Base-by-base conservation (phyloP, 257 asterid genomes). In the Forsythia suspensa region DNA sequence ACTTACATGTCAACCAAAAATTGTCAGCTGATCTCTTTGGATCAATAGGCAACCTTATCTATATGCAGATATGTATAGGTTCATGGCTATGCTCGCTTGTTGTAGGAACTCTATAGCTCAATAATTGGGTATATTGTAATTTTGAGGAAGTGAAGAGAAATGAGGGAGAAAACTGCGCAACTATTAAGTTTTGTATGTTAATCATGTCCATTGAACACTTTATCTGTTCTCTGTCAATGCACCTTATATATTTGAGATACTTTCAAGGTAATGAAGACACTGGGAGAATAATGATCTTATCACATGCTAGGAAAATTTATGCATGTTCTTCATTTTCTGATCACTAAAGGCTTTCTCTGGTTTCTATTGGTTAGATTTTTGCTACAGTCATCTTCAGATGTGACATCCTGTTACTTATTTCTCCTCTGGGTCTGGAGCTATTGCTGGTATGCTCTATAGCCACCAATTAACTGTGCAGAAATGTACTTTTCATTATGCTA, bases 361-460 rank as follows among this genome's bases (percentile, higher is more conserved):
- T 82, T 88, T 86, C 84, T 70, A 72, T 76, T 84, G 82, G 73
- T 82, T 95, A 96, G 98, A 87, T 92, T 83, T 89, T 88, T 82
- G 97, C 97, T 51, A 93, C 97, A 37, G 42, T 89, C 72, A 81
- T 92, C 84, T 91, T 96, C 90, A 91, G 98, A 92, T 96, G 99
- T 57, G 99, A 96, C 87, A 86, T 94, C 77, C 84, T 94, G 84
- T 83, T 96, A 72, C 98, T 96, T 77, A 79, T 88, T 80, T 76
- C 91, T 70, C 98, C 99, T 71, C 75, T 96, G 72, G 97, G 97
- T 82, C 86, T 94, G 84, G 90, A 88, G 88, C 91, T 96, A 69
- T 79, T 94, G 84, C 89, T 94, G 98, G 99, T 94, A 91, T 74
- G 91, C 77, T 80, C 55, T 79, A 57, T 73, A 39, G 52, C 71